Evolutionary conservation across 2,329 filamentous ascomycete species (phyloP), one percentile per base, ranked within the genome.

Genomic region (Aschersonia sp.): DNA sequence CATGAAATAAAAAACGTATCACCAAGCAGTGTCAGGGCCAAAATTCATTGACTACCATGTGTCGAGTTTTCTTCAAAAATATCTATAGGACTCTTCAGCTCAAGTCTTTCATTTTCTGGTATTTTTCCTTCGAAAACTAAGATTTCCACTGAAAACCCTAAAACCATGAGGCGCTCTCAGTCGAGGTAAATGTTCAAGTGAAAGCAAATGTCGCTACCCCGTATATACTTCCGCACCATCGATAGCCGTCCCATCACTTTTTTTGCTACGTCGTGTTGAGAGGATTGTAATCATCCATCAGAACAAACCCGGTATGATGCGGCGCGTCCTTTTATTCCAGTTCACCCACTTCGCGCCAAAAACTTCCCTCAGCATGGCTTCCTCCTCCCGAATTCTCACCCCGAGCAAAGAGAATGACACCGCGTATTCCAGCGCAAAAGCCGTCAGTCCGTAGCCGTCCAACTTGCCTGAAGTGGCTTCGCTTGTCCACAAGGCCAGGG

Each of bases 311-410:
- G 74, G 73, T 32, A 77, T 58, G 43, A 76, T 72, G 32, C 71
- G 63, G 42, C 66, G 65, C 5, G 74, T 77, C 47, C 47, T 57
- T 4, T 51, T 49, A 59, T 75, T 65, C 68, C 72, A 76, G 5
- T 52, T 52, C 49, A 69, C 66, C 72, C 73, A 77, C 45, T 69
- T 59, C 9, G 54, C 51, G 0, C 70, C 69, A 59, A 77, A 77
- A 12, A 60, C 57, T 5, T 54, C 59, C 45, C 54, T 61, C 50
- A 77, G 50, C 72, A 79, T 74, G 1, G 44, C 49, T 53, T 78
- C 74, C 53, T 76, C 72, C 50, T 76, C 65, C 32, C 47, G 54
- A 1, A 76, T 66, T 30, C 73, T 58, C 5, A 60, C 42, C 35
- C 51, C 12, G 14, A 47, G 5, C 11, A 9, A 2, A 6, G 32